Conservation (phyloP, 305 asterid species). For the Euphrasia arctica region DNA sequence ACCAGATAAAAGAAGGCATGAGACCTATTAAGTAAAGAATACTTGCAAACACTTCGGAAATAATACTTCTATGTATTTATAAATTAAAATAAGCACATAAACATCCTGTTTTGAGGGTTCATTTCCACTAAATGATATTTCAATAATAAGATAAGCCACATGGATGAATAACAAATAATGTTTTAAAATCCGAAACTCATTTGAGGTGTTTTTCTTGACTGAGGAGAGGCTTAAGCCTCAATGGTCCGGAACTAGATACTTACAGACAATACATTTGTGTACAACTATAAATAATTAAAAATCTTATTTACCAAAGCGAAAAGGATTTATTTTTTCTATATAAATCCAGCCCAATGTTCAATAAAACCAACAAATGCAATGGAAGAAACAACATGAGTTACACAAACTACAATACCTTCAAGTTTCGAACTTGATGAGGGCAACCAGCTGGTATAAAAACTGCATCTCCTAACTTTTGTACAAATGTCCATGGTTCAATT, state of each 20-base stretch:
- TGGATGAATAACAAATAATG: too few species aligned
- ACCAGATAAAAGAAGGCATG: too few species aligned
- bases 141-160: background rate
- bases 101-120: background rate
- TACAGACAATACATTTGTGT: too few species aligned
- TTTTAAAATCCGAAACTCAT: too few species aligned
- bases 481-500: slow-evolving; percentile 67
- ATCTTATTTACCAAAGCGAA: too few species aligned
- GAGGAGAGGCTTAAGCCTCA: too few species aligned
- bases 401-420: slow-evolving; percentile 50
- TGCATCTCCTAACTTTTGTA: slow-evolving; percentile 65
- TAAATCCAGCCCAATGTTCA: too few species aligned
- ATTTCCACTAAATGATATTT: background rate
- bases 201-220: too few species aligned
- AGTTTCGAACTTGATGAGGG: slow-evolving; percentile 68
- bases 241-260: too few species aligned
- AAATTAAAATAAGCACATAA: background rate
- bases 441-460: slow-evolving; percentile 67
- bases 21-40: background rate
- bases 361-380: too few species aligned
- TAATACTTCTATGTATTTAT: background rate
- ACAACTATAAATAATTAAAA: too few species aligned
- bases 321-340: too few species aligned
- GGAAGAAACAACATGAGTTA: background rate
- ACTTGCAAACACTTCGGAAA: background rate